Conservation (phyloP, 2,329 filamentous ascomycete species). For the Pestalotiopsis sp. region DNA sequence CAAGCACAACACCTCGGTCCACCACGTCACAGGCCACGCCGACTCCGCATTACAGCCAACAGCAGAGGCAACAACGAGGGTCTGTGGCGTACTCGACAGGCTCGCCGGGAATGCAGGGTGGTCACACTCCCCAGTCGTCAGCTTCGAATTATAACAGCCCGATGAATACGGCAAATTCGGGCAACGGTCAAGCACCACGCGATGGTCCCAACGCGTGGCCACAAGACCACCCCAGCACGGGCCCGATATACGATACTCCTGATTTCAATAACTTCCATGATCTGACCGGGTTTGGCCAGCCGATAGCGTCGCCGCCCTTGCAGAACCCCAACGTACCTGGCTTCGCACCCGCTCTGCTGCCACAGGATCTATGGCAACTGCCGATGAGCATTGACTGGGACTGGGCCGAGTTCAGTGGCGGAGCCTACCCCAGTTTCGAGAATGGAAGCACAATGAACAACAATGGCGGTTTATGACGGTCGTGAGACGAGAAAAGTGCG, state of each 20-base stretch:
- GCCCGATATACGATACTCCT: slow-evolving; percentile 32
- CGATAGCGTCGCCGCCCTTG: slow-evolving; percentile 29
- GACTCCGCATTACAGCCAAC: slow-evolving; percentile 33
- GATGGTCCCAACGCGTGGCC: slow-evolving; percentile 48
- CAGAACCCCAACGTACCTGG: slow-evolving; percentile 38
- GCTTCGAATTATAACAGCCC: slow-evolving; percentile 37
- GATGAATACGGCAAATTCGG: slow-evolving; percentile 38
- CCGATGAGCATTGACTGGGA: slow-evolving; percentile 96
- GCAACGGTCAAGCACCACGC: slow-evolving; percentile 46
- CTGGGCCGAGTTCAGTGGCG: slow-evolving; percentile 70
- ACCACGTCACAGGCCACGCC: slow-evolving; percentile 28
- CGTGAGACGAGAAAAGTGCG: background rate
- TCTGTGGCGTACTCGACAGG: slow-evolving; percentile 23
- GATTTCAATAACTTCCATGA: slow-evolving; percentile 50
- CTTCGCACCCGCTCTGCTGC: slow-evolving; percentile 85
- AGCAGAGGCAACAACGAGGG: background rate
- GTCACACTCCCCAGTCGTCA: slow-evolving; percentile 26
- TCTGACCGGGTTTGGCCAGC: slow-evolving; percentile 45
- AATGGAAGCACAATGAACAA: slow-evolving; percentile 50
- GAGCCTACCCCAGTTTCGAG: slow-evolving; percentile 64
- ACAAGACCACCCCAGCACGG: slow-evolving; percentile 43
- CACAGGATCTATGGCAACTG: slow-evolving; percentile 92
- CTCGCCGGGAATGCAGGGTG: slow-evolving; percentile 24
- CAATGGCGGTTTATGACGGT: background rate
- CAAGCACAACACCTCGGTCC: slow-evolving; percentile 25